Evolutionary conservation across 495 filamentous ascomycete species (phyloP).

Genomic region (Penicillium canariense): DNA sequence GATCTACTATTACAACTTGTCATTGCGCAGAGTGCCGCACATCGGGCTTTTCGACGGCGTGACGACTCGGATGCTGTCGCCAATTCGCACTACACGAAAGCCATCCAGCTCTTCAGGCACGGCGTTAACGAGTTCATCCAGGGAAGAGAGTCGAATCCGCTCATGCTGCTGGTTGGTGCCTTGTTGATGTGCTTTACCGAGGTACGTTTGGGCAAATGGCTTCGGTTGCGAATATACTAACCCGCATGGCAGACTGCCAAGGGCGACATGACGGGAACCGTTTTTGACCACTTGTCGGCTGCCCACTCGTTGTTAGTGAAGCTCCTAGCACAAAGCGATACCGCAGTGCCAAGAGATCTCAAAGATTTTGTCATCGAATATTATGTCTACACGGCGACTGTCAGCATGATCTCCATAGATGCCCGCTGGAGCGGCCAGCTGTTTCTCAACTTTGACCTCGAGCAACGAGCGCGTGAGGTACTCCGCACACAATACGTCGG

Average conservation of each 20-base stretch:
- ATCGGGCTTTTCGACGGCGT: slow-evolving; percentile 35
- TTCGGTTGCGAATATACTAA: slow-evolving; percentile 4
- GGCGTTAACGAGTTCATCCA: slow-evolving; percentile 38
- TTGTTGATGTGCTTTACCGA: slow-evolving; percentile 43
- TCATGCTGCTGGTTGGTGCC: slow-evolving; percentile 37
- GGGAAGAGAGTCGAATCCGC: slow-evolving; percentile 36
- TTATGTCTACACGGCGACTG: slow-evolving; percentile 40
- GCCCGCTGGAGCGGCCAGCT: slow-evolving; percentile 34
- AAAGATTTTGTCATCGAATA: slow-evolving; percentile 43
- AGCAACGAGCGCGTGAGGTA: slow-evolving; percentile 33
- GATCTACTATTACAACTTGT: slow-evolving; percentile 37
- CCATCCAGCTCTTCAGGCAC: slow-evolving; percentile 32
- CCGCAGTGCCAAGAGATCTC: slow-evolving; percentile 33
- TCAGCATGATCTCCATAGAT: slow-evolving; percentile 45
- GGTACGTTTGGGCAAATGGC: slow-evolving; percentile 17
- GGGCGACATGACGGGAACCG: slow-evolving; percentile 39
- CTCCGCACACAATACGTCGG: slow-evolving; percentile 33
- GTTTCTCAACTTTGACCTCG: slow-evolving; percentile 37
- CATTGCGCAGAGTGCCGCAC: slow-evolving; percentile 38
- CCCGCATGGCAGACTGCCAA: slow-evolving; percentile 31
- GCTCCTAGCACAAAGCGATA: slow-evolving; percentile 31
- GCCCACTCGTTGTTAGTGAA: slow-evolving; percentile 35
- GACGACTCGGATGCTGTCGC: slow-evolving; percentile 37
- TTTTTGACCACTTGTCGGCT: slow-evolving; percentile 38
- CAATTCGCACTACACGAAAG: slow-evolving; percentile 36